Base-by-base conservation (phyloP, 2,329 filamentous ascomycete species). In the Colletotrichum trifolii region DNA sequence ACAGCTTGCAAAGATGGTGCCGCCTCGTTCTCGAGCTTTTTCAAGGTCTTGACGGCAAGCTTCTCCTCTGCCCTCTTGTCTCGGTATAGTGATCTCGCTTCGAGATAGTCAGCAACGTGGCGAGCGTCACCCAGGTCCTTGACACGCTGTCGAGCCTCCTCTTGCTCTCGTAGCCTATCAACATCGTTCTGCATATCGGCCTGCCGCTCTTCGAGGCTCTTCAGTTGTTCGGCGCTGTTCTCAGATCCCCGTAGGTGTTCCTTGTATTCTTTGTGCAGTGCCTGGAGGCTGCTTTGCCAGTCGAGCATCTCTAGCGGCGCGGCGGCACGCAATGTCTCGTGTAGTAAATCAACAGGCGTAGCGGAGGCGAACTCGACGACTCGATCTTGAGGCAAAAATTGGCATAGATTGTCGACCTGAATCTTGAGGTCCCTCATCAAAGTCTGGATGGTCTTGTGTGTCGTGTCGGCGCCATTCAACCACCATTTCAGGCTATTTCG, bases 371-470 rank as follows among this genome's bases (percentile, higher is more conserved):
- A 99, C 73, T 97, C 94, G 33, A 94, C 93, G 2, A 99, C 96
- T 70, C 94, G 91, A 75, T 99, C 96, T 76, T 99, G 96, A 0
- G 96, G 96, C 48, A 99, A 81, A 72, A 99, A 99, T 75, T 99
- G 96, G 76, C 96, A 99, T 2, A 99, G 84, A 71, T 99, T 99
- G 81, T 99, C 96, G 69, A 98, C 93, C 77, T 99, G 96, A 55
- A 99, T 98, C 53, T 91, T 91, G 72, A 97, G 89, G 9, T 83
- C 84, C 64, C 83, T 86, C 66, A 90, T 91, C 53, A 97, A 80
- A 9, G 83, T 79, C 70, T 91, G 83, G 7, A 98, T 84, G 4
- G 83, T 83, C 71, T 89, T 91, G 67, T 89, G 86, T 1, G 83
- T 83, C 6, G 83, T 78, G 60, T 85, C 84, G 68, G 83, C 86